Percentiles rank a stretch among this genome's conserved stretches.
phyloP scores from a whole-genome alignment of 225 moss, liverwort and hornwort species.

The Straminergon stramineum region DNA sequence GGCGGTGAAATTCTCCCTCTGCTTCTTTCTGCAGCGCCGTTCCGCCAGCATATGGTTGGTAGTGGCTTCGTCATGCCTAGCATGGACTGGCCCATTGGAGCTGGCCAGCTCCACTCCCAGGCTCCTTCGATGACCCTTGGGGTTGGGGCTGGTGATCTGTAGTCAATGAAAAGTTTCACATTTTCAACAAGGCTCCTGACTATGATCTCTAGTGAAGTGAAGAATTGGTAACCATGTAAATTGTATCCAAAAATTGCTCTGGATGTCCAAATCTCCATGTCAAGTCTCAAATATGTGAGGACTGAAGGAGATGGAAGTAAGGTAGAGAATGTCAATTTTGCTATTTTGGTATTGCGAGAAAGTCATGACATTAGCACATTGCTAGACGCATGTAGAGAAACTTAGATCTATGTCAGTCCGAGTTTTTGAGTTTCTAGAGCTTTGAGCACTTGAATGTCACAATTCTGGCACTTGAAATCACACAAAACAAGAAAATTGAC shows the following conservation, averaged over 20 bases:
- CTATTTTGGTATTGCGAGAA: not conserved
- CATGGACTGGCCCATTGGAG: not conserved
- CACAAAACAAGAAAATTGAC: not conserved
- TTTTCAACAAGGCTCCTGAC: not conserved
- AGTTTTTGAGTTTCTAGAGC: not conserved
- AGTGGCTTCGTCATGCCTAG: slow-evolving; percentile 64
- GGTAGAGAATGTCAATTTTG: not conserved
- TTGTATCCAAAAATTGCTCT: not conserved
- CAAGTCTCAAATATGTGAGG: not conserved
- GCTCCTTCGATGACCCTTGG: not conserved
- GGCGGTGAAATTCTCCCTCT: slow-evolving; percentile 56
- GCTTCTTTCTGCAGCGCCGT: slow-evolving; percentile 52
- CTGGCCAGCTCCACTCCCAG: not conserved
- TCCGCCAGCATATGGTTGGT: slow-evolving; percentile 73
- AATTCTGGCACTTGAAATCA: not conserved
- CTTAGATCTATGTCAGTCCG: not conserved
- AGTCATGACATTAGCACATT: not conserved
- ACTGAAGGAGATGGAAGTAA: not conserved
- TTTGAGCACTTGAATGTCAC: not conserved
- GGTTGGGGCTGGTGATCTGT: not conserved
- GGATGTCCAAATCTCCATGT: not conserved
- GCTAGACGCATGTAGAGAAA: not conserved
- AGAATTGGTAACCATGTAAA: not conserved
- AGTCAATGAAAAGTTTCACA: not conserved
- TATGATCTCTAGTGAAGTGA: not conserved